Conservation (phyloP, 139 green algal species). For the Axilococcus clingmanii region DNA sequence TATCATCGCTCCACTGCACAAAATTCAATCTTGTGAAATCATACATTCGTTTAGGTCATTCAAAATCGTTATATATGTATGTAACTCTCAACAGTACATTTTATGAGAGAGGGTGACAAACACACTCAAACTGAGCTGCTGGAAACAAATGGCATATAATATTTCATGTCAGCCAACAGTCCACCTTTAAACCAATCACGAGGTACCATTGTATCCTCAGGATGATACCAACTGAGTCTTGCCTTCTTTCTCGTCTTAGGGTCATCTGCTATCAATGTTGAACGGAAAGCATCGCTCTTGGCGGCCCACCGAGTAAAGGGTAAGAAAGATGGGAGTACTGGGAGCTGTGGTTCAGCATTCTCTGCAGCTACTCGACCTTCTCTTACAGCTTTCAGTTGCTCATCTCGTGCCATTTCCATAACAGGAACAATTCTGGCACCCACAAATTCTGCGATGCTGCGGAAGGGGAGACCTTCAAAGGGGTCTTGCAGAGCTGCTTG, state of each 20-base stretch:
- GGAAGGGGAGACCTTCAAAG: constrained; percentile 38
- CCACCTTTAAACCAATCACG: constrained; percentile 33
- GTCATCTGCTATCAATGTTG: constrained; percentile 35
- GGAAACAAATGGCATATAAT: constrained; percentile 37
- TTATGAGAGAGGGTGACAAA: neutral
- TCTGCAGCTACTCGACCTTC: neutral
- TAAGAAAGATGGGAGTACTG: constrained; percentile 30
- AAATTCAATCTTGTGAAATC: too few relatives aligned
- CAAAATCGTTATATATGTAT: neutral
- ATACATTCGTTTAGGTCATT: too few relatives aligned
- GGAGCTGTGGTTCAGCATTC: constrained; percentile 7
- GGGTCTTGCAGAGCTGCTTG: constrained; percentile 8
- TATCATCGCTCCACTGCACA: too few relatives aligned
- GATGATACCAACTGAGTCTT: constrained; percentile 47
- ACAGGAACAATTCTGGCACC: constrained; percentile 16
- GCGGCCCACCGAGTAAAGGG: constrained; percentile 37
- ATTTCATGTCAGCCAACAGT: constrained; percentile 42
- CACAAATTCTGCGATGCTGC: constrained; percentile 27
- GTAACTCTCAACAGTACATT: neutral
- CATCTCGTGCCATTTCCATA: constrained; percentile 4
- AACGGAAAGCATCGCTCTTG: constrained; percentile 9
- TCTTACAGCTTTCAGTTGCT: neutral
- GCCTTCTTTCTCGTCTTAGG: constrained; percentile 27
- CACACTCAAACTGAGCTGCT: neutral
- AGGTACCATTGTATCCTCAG: constrained; percentile 52